Evolutionary conservation across 306 rosid genomes (phyloP), one percentile per base, ranked within the genome.

Genomic region (Cicer cuneatum): DNA sequence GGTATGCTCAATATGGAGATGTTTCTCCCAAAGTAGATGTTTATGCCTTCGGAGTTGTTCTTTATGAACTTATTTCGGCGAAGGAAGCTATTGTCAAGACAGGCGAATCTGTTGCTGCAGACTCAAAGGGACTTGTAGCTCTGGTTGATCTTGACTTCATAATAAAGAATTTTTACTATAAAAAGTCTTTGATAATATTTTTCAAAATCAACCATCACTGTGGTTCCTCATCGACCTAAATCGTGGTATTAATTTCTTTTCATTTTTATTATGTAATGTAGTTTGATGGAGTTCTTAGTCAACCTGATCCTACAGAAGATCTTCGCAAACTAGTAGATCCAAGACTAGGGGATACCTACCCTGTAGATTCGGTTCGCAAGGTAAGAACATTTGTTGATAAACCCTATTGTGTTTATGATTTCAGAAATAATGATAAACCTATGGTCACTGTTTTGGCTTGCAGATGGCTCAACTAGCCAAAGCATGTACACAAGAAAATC

Each of bases 11-110:
- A 72, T 94, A 85, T 8, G 97, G 99, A 10, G 97, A 92, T 24
- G 95, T 89, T 76, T 90, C 99, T 77, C 95, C 99, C 49, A 94
- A 94, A 78, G 86, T 94, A 46, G 99, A 94, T 38, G 99, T 92
- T 33, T 92, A 86, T 66, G 99, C 99, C 21, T 94, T 94, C 18
- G 99, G 99, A 37, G 99, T 94, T 54, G 97, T 94, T 71, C 88
- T 94, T 66, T 94, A 79, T 49, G 99, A 94, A 82, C 92, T 94
- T 49, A 91, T 94, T 82, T 94, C 99, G 12, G 96, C 97, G 38
- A 91, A 91, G 86, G 97, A 87, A 65, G 99, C 99, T 18, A 84
- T 94, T 2, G 80, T 92, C 69, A 86, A 74, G 84, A 53, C 69
- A 5, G 47, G 65, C 29, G 85, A 78, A 39, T 84, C 89, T 0